phyloP scores from a whole-genome alignment of 148 eudicot genomes.

The Hydrangea macrophylla region DNA sequence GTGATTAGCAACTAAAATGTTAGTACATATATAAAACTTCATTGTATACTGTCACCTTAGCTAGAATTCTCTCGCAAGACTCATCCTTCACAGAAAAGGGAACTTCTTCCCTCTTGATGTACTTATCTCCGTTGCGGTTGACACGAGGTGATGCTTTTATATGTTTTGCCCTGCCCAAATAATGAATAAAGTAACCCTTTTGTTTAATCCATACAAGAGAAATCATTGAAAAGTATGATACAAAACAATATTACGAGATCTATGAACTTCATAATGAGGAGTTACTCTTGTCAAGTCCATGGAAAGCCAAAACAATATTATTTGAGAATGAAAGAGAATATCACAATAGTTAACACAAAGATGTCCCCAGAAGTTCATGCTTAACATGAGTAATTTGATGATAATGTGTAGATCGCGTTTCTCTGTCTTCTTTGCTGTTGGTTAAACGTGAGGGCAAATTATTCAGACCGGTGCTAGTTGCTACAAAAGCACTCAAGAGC shows the following conservation, averaged over 20 bases:
- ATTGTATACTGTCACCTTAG: conserved; percentile 42
- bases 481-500: neutral
- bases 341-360: neutral
- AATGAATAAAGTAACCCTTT: conserved; percentile 1
- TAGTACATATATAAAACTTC: neutral
- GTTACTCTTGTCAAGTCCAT: neutral
- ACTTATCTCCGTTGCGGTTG: conserved; percentile 47
- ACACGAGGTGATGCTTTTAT: conserved; percentile 55
- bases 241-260: neutral
- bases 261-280: neutral
- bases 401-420: neutral
- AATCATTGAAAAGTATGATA: neutral
- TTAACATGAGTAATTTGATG: neutral
- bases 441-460: neutral
- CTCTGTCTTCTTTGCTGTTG: neutral
- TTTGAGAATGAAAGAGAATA: neutral
- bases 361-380: neutral
- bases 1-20: neutral
- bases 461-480: neutral
- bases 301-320: too few species aligned
- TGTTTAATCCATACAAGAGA: neutral
- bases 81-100: conserved; percentile 32
- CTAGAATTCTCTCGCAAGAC: conserved; percentile 49
- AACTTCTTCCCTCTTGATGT: conserved; percentile 28
- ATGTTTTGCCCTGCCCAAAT: conserved; percentile 74